Percentiles rank a stretch among this genome's conserved stretches.
These are phyloP conservation scores for Venturia oleaginea DNA, from an alignment of 2,329 filamentous ascomycete species.

Conservation along the genomic window DNA sequence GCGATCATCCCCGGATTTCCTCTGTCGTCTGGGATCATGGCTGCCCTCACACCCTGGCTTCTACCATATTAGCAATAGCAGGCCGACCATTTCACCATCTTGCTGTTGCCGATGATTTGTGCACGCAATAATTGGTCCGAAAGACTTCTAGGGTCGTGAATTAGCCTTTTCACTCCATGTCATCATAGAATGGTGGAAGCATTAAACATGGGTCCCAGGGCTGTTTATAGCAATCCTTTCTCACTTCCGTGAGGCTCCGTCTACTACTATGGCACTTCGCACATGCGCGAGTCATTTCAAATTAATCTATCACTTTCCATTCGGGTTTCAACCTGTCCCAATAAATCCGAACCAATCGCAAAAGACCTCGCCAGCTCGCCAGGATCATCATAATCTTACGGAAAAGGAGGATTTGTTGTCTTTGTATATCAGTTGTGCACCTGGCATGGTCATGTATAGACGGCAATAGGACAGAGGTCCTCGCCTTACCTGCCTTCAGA, in stretches of 20 bases:
- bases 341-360: background rate
- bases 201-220: background rate
- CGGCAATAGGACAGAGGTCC: background rate
- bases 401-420: too few species aligned
- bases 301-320: conserved; percentile 1
- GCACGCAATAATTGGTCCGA: background rate
- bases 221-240: background rate
- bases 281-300: background rate
- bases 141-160: background rate
- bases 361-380: too few species aligned
- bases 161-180: background rate
- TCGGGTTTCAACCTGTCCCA: background rate
- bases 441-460: background rate
- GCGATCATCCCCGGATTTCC: background rate
- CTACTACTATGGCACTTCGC: too few species aligned
- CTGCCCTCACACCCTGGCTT: background rate
- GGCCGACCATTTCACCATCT: background rate
- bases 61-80: too few species aligned
- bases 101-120: background rate
- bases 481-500: background rate
- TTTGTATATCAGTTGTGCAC: background rate
- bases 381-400: too few species aligned
- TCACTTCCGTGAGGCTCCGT: too few species aligned
- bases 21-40: background rate
- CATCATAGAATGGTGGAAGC: background rate